These are phyloP conservation scores for Fusarium longipes DNA, from an alignment of 2,329 filamentous ascomycete genomes.

Conservation along the genomic window DNA sequence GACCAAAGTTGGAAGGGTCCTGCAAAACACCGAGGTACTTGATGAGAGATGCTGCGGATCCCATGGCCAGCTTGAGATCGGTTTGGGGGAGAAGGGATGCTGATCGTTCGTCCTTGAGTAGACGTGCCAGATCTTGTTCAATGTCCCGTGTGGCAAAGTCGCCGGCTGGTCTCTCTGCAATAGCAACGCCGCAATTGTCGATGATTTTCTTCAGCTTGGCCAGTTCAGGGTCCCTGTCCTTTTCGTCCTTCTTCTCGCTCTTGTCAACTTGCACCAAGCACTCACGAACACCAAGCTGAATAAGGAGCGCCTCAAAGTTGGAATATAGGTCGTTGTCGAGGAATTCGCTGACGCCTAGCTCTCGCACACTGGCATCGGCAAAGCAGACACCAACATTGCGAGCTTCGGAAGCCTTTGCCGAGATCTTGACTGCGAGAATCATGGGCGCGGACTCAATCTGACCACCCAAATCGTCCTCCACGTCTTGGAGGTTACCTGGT, in stretches of 20 bases:
- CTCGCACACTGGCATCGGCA: slow-evolving; percentile 93
- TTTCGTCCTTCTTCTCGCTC: slow-evolving; percentile 79
- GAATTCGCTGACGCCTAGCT: slow-evolving; percentile 96
- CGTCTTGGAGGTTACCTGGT: slow-evolving; percentile 94
- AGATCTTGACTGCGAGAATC: slow-evolving; percentile 93
- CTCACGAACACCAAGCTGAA: slow-evolving; percentile 95
- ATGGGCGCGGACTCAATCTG: slow-evolving; percentile 91
- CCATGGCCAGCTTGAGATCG: slow-evolving; percentile 95
- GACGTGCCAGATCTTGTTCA: slow-evolving; percentile 88
- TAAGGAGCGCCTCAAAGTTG: slow-evolving; percentile 95
- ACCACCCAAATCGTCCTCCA: slow-evolving; percentile 92
- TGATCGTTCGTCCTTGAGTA: slow-evolving; percentile 87
- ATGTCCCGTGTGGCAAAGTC: slow-evolving; percentile 94
- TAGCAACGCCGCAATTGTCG: slow-evolving; percentile 89
- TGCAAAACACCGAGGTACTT: slow-evolving; percentile 93
- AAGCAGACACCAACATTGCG: slow-evolving; percentile 95
- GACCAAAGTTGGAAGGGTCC: slow-evolving; percentile 93
- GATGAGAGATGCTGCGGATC: slow-evolving; percentile 90
- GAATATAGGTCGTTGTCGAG: slow-evolving; percentile 99
- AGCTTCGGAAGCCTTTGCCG: slow-evolving; percentile 85
- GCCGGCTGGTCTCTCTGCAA: slow-evolving; percentile 78
- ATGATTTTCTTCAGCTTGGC: slow-evolving; percentile 89
- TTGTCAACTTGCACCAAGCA: slow-evolving; percentile 86
- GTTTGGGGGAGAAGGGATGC: slow-evolving; percentile 84
- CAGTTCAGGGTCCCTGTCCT: slow-evolving; percentile 89